Conservation (phyloP, 2,329 filamentous ascomycete species). For the Metarhizium robertsii region DNA sequence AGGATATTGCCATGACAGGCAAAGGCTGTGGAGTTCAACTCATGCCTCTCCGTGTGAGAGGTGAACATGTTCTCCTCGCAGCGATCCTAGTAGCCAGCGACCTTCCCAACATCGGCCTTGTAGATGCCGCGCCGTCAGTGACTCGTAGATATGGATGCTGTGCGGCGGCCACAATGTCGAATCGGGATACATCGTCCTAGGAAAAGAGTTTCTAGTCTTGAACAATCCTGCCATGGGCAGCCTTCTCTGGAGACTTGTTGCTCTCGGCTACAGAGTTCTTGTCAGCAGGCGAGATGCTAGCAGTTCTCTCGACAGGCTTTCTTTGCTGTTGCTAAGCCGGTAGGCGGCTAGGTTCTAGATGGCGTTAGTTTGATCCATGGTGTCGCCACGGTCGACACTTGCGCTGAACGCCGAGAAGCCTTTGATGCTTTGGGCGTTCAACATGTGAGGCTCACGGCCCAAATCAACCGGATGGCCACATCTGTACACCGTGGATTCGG, state of each 20-base stretch:
- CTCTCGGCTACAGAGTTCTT: conserved; percentile 93
- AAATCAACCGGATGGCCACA: conserved; percentile 92
- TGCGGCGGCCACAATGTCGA: conserved; percentile 89
- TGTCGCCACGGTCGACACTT: conserved; percentile 5
- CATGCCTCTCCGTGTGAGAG: conserved; percentile 64
- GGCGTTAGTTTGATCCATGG: conserved; percentile 23
- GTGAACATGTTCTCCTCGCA: conserved; percentile 84
- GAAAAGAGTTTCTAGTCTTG: conserved; percentile 96
- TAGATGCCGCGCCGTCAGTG: conserved; percentile 81
- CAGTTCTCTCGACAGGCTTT: conserved; percentile 96
- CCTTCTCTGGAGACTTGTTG: conserved; percentile 91
- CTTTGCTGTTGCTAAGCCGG: conserved; percentile 87
- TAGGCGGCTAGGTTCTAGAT: conserved; percentile 57
- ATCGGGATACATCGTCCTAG: conserved; percentile 89
- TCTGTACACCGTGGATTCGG: conserved; percentile 87
- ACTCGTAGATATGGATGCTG: conserved; percentile 88
- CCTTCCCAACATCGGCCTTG: conserved; percentile 88
- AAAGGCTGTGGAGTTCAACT: conserved; percentile 97
- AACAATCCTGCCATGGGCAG: conserved; percentile 90
- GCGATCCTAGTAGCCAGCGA: conserved; percentile 80
- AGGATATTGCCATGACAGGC: conserved; percentile 90
- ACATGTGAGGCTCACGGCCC: conserved; percentile 90
- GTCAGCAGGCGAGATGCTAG: conserved; percentile 89
- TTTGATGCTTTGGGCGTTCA: conserved; percentile 85
- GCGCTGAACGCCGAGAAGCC: conserved; percentile 85